These are phyloP conservation scores for Cubamyces lactineus DNA, from an alignment of 768 basidiomycete genomes.

Conservation along the genomic window DNA sequence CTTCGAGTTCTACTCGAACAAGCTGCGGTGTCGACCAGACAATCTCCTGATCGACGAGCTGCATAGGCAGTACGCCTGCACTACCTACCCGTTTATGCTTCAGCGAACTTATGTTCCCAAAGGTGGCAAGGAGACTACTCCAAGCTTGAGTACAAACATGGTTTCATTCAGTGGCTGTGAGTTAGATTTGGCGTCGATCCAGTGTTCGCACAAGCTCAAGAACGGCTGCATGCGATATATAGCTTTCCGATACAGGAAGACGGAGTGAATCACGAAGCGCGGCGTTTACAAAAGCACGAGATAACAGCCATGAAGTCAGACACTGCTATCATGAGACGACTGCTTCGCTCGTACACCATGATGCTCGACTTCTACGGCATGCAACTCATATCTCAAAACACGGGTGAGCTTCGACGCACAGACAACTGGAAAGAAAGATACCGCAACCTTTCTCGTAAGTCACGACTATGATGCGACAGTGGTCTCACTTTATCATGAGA, in stretches of 20 bases:
- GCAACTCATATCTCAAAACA: conserved; percentile 57
- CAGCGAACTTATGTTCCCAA: background rate
- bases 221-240: background rate
- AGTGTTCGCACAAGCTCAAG: background rate
- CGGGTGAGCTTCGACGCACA: conserved; percentile 61
- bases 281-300: conserved; percentile 70
- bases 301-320: conserved; percentile 57
- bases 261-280: conserved; percentile 71
- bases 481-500: conserved; percentile 9
- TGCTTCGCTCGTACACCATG: conserved; percentile 64
- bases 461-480: background rate
- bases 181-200: conserved; percentile 30
- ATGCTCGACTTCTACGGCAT: conserved; percentile 87
- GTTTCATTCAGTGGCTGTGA: conserved; percentile 81
- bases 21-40: conserved; percentile 60
- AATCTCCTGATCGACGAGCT: conserved; percentile 63
- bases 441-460: conserved; percentile 66
- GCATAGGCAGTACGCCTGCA: conserved; percentile 51
- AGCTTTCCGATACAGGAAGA: conserved; percentile 78
- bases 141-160: conserved; percentile 68
- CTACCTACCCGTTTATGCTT: background rate
- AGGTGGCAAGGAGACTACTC: conserved; percentile 71
- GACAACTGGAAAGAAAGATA: conserved; percentile 59
- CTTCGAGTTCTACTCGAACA: conserved; percentile 64
- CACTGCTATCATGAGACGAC: conserved; percentile 48